Percentiles rank a stretch among this genome's conserved stretches.
Evolutionary conservation across 2,329 filamentous ascomycete genomes (phyloP).

Genomic region (Curvularia sp.): DNA sequence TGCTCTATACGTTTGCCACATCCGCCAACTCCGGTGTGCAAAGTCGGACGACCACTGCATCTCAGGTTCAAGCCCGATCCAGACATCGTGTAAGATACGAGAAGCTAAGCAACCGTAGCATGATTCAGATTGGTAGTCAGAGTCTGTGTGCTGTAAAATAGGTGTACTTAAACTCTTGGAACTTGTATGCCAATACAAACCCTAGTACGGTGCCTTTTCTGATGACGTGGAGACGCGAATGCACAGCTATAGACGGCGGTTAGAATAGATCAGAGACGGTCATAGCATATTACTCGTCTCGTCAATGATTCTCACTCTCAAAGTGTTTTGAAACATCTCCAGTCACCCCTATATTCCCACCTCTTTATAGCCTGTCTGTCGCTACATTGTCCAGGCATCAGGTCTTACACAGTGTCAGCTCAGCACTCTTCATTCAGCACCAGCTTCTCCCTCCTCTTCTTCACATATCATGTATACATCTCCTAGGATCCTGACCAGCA

Average conservation of each 20-base stretch:
- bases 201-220: neutral
- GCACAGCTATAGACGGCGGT: neutral
- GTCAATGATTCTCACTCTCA: neutral
- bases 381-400: neutral
- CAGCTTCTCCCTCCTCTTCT: neutral
- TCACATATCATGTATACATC: constrained; percentile 3
- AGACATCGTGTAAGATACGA: neutral
- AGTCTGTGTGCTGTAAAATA: constrained; percentile 6
- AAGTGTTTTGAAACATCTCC: neutral
- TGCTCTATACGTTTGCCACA: neutral
- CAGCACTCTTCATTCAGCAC: neutral
- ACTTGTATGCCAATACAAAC: neutral
- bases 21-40: neutral
- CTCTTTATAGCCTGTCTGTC: neutral
- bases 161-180: constrained; percentile 6
- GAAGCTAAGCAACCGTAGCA: neutral
- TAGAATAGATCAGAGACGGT: neutral
- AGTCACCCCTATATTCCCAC: neutral
- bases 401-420: neutral
- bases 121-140: neutral
- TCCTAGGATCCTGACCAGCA: constrained; percentile 2
- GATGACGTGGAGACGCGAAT: neutral
- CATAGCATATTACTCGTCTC: neutral
- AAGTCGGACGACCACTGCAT: neutral
- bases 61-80: neutral